Percentiles rank a stretch among this genome's conserved stretches.
Conservation (phyloP, 2,329 filamentous ascomycete genomes). For the Plenodomus lindquistii region DNA sequence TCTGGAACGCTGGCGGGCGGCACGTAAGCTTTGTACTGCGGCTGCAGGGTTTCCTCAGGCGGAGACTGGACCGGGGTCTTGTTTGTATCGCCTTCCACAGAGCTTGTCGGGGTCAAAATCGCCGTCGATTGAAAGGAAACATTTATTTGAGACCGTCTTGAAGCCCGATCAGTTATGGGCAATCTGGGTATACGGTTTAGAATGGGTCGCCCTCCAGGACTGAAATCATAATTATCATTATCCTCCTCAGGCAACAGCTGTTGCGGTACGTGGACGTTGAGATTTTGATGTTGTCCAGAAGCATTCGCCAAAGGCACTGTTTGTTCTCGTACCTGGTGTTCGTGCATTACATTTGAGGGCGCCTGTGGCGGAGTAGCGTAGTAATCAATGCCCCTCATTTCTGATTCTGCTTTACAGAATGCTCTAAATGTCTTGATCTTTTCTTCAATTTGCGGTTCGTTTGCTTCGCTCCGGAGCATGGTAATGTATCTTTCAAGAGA, state of each 20-base stretch:
- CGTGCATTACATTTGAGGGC: conserved; percentile 5
- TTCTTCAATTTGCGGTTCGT: conserved; percentile 52
- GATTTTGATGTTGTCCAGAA: conserved; percentile 11
- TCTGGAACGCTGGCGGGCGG: conserved; percentile 14
- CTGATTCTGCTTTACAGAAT: conserved; percentile 48
- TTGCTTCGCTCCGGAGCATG: conserved; percentile 58
- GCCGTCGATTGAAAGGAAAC: conserved; percentile 32
- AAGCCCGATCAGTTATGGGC: conserved; percentile 13
- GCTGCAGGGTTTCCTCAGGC: conserved; percentile 26
- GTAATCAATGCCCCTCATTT: conserved; percentile 50
- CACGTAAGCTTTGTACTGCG: conserved; percentile 41
- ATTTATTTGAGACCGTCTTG: conserved; percentile 17
- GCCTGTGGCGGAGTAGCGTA: conserved; percentile 32
- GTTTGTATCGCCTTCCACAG: conserved; percentile 34
- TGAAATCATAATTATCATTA: conserved; percentile 48
- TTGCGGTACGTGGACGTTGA: conserved; percentile 25
- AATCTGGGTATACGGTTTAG: conserved; percentile 30
- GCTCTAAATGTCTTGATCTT: conserved; percentile 58
- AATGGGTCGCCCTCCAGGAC: conserved; percentile 58
- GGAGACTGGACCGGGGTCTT: conserved; percentile 39
- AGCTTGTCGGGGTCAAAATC: conserved; percentile 43
- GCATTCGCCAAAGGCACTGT: conserved; percentile 7
- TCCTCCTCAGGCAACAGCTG: conserved; percentile 21
- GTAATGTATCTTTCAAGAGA: conserved; percentile 59
- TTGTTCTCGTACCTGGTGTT: conserved; percentile 4